These are phyloP conservation scores for Saccharomyces hybrid DNA, from an alignment of 1,139 yeast genomes.

Conservation along the genomic window DNA sequence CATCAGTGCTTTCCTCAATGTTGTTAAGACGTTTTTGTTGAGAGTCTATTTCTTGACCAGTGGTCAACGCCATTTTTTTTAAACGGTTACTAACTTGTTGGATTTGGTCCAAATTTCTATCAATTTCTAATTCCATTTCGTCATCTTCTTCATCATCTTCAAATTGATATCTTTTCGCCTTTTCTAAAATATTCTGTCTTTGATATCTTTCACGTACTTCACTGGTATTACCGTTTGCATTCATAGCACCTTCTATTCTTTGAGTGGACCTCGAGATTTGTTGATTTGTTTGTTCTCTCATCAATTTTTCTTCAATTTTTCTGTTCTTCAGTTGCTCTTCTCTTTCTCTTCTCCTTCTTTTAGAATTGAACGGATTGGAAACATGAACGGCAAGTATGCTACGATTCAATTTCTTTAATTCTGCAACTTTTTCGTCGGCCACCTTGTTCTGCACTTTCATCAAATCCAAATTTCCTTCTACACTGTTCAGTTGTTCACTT, in stretches of 20 bases:
- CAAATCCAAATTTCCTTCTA: slow-evolving; percentile 68
- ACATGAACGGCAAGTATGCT: slow-evolving; percentile 78
- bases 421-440: slow-evolving; percentile 78
- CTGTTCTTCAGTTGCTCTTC: slow-evolving; percentile 67
- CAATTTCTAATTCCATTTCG: slow-evolving; percentile 52
- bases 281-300: slow-evolving; percentile 39
- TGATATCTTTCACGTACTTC: slow-evolving; percentile 32
- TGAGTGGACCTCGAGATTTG: slow-evolving; percentile 42
- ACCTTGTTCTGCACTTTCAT: slow-evolving; percentile 77
- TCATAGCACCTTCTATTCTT: slow-evolving; percentile 40
- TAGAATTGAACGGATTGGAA: slow-evolving; percentile 79
- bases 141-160: slow-evolving; percentile 58
- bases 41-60: slow-evolving; percentile 46
- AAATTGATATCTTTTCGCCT: slow-evolving; percentile 43
- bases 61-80: slow-evolving; percentile 44
- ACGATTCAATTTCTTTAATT: slow-evolving; percentile 72
- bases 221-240: slow-evolving; percentile 29
- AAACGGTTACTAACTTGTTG: slow-evolving; percentile 42
- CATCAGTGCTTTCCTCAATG: slow-evolving; percentile 47
- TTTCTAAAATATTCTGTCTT: slow-evolving; percentile 34
- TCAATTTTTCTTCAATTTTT: slow-evolving; percentile 50
- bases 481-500: slow-evolving; percentile 71
- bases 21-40: slow-evolving; percentile 48
- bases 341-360: slow-evolving; percentile 64
- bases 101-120: slow-evolving; percentile 46